Conservation (phyloP, 169 alveolate genomes). For the Amoebophrya sp. region DNA sequence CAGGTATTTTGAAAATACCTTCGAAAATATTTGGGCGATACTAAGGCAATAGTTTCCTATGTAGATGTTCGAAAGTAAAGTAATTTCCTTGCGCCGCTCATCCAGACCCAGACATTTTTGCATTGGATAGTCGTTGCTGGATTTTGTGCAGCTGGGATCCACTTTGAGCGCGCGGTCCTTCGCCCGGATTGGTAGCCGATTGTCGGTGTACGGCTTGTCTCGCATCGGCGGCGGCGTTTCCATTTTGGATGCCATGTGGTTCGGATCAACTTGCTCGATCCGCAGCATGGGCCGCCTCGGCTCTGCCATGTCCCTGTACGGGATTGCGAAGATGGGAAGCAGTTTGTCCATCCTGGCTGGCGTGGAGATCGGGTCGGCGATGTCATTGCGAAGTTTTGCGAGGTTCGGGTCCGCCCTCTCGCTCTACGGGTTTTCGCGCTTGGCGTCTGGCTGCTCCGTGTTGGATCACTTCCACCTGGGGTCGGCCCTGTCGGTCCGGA, state of each 20-base stretch:
- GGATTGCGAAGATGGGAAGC: background rate
- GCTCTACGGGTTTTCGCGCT: background rate
- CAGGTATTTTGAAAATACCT: too few species aligned
- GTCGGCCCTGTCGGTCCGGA: background rate
- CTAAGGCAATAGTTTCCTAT: too few species aligned
- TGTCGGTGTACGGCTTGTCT: background rate
- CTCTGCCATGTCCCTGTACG: background rate
- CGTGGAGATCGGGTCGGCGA: background rate
- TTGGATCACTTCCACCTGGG: background rate
- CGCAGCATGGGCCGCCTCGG: conserved; percentile 2
- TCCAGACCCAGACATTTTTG: too few species aligned
- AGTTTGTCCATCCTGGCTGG: background rate
- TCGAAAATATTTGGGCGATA: too few species aligned
- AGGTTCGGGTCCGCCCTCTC: conserved; percentile 19
- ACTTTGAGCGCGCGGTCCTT: background rate
- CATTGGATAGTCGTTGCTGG: too few species aligned
- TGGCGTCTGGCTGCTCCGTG: background rate
- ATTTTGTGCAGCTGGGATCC: background rate
- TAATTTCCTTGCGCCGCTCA: too few species aligned
- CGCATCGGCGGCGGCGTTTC: background rate
- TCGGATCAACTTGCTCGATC: background rate
- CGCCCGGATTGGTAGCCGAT: background rate
- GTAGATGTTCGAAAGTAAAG: too few species aligned
- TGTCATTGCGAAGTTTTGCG: background rate
- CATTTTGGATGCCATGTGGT: background rate